Evolutionary conservation across 176 grass and related monocot species (phyloP).

Genomic region (Aegilops umbellulata): DNA sequence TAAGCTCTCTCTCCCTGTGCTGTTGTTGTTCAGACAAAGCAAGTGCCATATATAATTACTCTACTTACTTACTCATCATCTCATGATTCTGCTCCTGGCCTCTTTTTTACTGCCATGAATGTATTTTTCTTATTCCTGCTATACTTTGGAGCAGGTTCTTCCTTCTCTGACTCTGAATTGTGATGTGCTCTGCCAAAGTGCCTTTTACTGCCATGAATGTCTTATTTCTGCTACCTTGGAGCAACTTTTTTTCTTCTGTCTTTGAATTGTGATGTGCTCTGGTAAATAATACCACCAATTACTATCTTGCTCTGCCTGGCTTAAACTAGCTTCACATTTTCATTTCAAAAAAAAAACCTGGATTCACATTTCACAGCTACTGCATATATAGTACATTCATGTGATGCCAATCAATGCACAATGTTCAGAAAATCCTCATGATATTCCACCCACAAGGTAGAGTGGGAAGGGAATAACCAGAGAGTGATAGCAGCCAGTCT

Average conservation of each 20-base stretch:
- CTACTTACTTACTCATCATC: slow-evolving; percentile 3
- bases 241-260: not conserved
- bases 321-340: not conserved
- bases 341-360: no score
- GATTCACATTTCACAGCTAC: slow-evolving; percentile 4
- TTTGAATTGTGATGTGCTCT: not conserved
- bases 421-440: slow-evolving; percentile 7
- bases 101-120: no score
- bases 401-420: slow-evolving; percentile 22
- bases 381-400: slow-evolving; percentile 6
- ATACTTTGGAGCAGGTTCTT: no score
- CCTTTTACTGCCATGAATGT: not conserved
- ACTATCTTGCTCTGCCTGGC: not conserved
- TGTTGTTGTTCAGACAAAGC: slow-evolving; percentile 25
- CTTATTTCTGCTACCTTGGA: not conserved
- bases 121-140: no score
- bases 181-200: no score
- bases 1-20: slow-evolving; percentile 28
- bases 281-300: not conserved
- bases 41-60: slow-evolving; percentile 51
- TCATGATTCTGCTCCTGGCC: not conserved
- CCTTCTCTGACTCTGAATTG: no score
- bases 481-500: slow-evolving; percentile 38
- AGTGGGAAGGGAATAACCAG: slow-evolving; percentile 37
- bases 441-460: slow-evolving; percentile 40